Percentiles rank a stretch among this genome's conserved stretches.
Conservation (phyloP, 2,329 filamentous ascomycete species). For the Cladobotryum mycophilum region DNA sequence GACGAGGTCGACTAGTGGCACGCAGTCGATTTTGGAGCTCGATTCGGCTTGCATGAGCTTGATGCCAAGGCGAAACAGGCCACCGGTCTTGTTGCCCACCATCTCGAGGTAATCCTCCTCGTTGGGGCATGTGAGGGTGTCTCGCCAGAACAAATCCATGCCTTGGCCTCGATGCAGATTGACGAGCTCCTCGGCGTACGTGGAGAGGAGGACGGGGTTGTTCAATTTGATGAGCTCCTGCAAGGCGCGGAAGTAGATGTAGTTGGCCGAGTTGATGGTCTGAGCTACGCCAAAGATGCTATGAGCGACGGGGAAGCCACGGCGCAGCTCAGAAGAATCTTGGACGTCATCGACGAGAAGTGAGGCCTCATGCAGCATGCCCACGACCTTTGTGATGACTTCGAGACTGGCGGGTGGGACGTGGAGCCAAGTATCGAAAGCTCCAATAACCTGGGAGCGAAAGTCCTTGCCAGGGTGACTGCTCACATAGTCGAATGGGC, state of each 20-base stretch:
- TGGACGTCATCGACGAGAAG: conserved; percentile 84
- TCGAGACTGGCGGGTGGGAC: conserved; percentile 64
- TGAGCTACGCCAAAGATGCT: conserved; percentile 79
- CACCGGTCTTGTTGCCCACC: conserved; percentile 87
- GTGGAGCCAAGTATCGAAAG: conserved; percentile 75
- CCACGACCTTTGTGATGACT: conserved; percentile 72
- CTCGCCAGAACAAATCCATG: conserved; percentile 88
- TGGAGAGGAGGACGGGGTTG: conserved; percentile 59
- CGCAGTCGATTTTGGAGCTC: conserved; percentile 55
- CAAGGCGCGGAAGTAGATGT: conserved; percentile 77
- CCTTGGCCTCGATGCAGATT: conserved; percentile 84
- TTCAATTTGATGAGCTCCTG: conserved; percentile 66
- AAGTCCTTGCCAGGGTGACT: conserved; percentile 81
- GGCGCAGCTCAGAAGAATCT: conserved; percentile 68
- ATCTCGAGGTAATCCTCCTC: conserved; percentile 93
- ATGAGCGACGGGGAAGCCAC: conserved; percentile 77
- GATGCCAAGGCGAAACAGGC: conserved; percentile 76
- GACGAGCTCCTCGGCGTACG: conserved; percentile 76
- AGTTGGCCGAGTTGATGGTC: conserved; percentile 87
- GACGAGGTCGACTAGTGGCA: conserved; percentile 77
- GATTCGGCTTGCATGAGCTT: conserved; percentile 83
- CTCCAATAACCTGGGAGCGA: conserved; percentile 68
- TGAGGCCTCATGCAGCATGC: conserved; percentile 81
- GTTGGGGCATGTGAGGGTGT: conserved; percentile 74
- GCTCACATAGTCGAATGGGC: conserved; percentile 75